Base-by-base conservation (phyloP, 2,329 filamentous ascomycete genomes). In the Exserohilum rostratum region DNA sequence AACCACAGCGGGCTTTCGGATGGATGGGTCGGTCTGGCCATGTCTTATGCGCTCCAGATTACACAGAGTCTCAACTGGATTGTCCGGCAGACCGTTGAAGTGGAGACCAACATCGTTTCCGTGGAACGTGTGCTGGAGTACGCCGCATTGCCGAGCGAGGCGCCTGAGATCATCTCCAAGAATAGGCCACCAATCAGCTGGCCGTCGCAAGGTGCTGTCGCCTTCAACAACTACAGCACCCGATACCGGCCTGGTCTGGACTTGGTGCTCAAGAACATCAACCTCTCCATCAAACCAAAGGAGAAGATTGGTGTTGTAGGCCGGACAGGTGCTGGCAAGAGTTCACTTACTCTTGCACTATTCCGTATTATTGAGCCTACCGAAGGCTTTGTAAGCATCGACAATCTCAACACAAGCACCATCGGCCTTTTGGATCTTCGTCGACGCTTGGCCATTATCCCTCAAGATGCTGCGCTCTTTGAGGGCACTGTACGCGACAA, bases 41-140 rank as follows among this genome's bases (percentile, higher is more conserved):
- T 99, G 92, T 96, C 93, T 42, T 97, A 98, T 77, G 95, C 93
- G 34, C 84, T 99, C 60, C 91, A 97, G 79, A 98, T 99, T 71
- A 99, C 95, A 1, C 90, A 93, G 64, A 96, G 93, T 31, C 84
- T 99, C 69, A 99, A 98, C 80, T 99, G 95, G 95, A 97, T 99
- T 70, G 95, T 99, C 46, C 87, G 96, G 55, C 95, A 99, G 78
- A 97, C 93, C 0, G 95, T 99, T 30, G 96, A 99, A 77, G 95
- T 99, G n/a, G 96, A 99, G 82, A 98, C 93, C n/a, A 99, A 99
- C 77, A 99, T 99, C 70, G 93, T 99, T 40, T 96, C 93, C 9
- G 95, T 99, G 33, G 95, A 99, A 82, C 90, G 95, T 70, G 93
- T 99, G 43, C 87, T 99, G 45, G 96, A 99, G 77, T 99, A 99